Base-by-base conservation (phyloP, 805 yeast species). In the Kodamaea leandrae region DNA sequence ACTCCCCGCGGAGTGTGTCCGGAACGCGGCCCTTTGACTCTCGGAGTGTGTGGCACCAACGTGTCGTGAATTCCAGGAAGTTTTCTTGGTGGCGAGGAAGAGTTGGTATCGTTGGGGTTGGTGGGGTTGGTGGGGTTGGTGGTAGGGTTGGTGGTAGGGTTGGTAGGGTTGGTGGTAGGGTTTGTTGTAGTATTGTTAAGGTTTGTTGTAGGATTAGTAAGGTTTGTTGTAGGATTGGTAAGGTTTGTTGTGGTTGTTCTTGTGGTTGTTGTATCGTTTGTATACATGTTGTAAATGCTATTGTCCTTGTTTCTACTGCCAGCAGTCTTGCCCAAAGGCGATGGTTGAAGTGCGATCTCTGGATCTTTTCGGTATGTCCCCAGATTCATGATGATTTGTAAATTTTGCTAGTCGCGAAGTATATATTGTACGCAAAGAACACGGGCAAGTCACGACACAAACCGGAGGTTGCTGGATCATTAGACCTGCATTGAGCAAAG, bases 1-100 rank as follows among this genome's bases (percentile, higher is more conserved):
- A 52, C 44, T 15, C 49, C 46, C 26, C 36, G 36, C 2, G 43
- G 43, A 2, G 43, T 40, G 14, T 20, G 32, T 6, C 43, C 35
- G 15, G 25, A 13, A 16, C 32, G 21, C 12, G 32, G 37, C 2
- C 34, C 37, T 19, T 39, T 39, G 7, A 39, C 43, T 10, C 43
- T 20, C 2, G 43, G 43, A 6, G 43, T 39, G n/a, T 39, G 38
- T 13, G 43, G 43, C 4, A 34, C 33, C 24, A 26, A 27, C 15
- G 32, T 19, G 16, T 30, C 20, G 33, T 30, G 21, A 12, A 30
- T 17, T 18, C 21, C 21, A 5, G 33, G 33, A 21, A 30, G 32
- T 27, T 27, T 27, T 12, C 7, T 10, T 13, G 17, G 8, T 27
- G n/a, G n/a, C n/a, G n/a, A n/a, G n/a, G n/a, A n/a, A n/a, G n/a